Evolutionary conservation across 305 asterid genomes (phyloP), one percentile per base, ranked within the genome.

Genomic region (Galium porrigens): DNA sequence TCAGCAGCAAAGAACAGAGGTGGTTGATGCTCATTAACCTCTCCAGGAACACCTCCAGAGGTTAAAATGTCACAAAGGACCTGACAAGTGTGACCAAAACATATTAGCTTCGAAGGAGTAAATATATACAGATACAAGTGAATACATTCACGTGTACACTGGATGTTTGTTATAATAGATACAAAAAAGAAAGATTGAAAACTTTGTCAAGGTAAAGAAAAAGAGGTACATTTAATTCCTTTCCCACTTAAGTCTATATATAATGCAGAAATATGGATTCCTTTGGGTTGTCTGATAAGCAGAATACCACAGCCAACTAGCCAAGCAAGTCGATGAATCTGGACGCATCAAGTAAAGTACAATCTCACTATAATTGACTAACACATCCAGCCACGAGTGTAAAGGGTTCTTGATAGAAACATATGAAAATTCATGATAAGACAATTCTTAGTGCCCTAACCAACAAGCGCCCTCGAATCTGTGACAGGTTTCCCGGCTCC

Each of bases 61-160:
- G 84, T 77, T 70, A 84, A 75, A 73, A 82, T 80, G 65, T 84
- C 87, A 72, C 87, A 85, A 46, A 85, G 64, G 66, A 85, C 85
- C 86, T 82, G 72, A 74, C 74, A 63, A 36, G 61, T 65, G 56
- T 69, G 64, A 46, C 66, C 71, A 37, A 63, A 25, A 46, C 20
- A 46, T 46, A 46, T 18, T 22, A 30, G 14, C 4, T 33, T 17
- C 17, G 11, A 0, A 1, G n/a, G 27, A 41, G 58, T 6, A 42
- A 7, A 48, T 15, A n/a, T 17, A 12, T 5, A n/a, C 54, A 48
- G 6, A 48, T 17, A n/a, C 54, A n/a, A 15, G 15, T 17, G 22
- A 17, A n/a, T 14, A n/a, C 12, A 53, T 2, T 41, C 15, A 41
- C 48, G 2, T 44, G 52, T 2, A 14, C 18, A 2, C 5, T 44